These are phyloP conservation scores for Phoenix dactylifera DNA, from an alignment of 176 grass and related monocot genomes.

Conservation along the genomic window DNA sequence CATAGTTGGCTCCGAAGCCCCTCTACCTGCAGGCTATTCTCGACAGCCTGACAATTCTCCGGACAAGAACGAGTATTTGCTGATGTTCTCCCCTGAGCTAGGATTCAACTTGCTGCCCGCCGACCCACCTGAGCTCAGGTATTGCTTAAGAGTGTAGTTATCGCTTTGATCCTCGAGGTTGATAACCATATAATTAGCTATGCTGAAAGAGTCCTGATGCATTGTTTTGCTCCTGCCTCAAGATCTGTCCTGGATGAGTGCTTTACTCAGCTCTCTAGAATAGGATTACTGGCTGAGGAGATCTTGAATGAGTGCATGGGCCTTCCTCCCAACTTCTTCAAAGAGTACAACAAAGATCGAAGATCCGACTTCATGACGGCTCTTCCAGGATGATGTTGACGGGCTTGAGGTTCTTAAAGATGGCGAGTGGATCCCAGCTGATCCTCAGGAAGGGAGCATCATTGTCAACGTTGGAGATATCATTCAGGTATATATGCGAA, in stretches of 20 bases:
- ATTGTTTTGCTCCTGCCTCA: neutral
- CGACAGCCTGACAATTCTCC: conserved; percentile 26
- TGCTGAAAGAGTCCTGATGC: neutral
- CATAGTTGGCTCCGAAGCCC: conserved; percentile 1
- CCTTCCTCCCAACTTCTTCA: conserved; percentile 33
- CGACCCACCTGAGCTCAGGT: neutral
- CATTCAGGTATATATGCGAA: conserved; percentile 9
- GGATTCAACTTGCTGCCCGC: conserved; percentile 19
- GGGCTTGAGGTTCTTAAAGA: conserved; percentile 34
- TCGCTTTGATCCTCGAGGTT: neutral
- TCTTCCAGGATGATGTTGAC: conserved; percentile 28
- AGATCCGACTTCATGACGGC: conserved; percentile 33
- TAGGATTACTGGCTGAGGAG: conserved; percentile 34
- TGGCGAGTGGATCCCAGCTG: conserved; percentile 21
- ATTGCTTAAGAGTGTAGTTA: neutral
- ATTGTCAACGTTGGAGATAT: conserved; percentile 29
- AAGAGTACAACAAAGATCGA: conserved; percentile 32
- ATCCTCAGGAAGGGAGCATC: conserved; percentile 30
- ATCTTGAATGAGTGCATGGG: conserved; percentile 62
- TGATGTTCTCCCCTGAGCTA: conserved; percentile 20
- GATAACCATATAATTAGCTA: neutral
- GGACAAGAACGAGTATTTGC: conserved; percentile 38
- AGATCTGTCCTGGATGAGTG: conserved; percentile 36
- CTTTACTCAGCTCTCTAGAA: conserved; percentile 16
- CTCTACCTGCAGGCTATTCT: conserved; percentile 23